Conservation (phyloP, 1,284 basidiomycete species). For the Rhodotorula sp. region DNA sequence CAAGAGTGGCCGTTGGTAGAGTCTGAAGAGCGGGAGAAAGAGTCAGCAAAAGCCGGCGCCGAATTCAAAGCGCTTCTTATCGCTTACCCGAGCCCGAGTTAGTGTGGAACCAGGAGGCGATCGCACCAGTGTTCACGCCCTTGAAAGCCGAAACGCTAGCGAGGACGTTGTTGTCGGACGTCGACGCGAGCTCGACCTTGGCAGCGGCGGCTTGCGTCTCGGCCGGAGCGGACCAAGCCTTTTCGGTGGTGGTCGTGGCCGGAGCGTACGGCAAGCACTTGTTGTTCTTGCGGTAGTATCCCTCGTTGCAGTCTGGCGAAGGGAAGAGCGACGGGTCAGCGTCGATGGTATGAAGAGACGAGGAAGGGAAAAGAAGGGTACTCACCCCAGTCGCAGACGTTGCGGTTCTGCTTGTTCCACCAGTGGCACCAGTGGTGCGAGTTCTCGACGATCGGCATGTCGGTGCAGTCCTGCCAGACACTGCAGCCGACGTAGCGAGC, state of each 20-base stretch:
- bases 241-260: neutral
- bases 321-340: neutral
- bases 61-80: no score
- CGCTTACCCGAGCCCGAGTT: constrained; percentile 1
- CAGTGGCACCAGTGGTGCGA: constrained; percentile 12
- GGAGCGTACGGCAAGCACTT: constrained; percentile 1
- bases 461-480: constrained; percentile 1
- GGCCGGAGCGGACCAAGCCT: neutral
- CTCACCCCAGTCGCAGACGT: constrained; percentile 16
- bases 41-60: neutral
- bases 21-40: no score
- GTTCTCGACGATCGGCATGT: constrained; percentile 7
- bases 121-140: constrained; percentile 21
- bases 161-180: neutral
- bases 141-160: constrained; percentile 5
- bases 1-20: constrained; percentile 28
- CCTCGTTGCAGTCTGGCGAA: constrained; percentile 5
- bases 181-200: neutral
- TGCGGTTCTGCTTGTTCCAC: constrained; percentile 2
- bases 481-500: constrained; percentile 6
- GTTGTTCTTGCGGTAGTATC: constrained; percentile 1
- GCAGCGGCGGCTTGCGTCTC: neutral
- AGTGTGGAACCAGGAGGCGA: constrained; percentile 30
- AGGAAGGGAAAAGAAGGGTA: neutral
- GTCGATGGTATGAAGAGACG: no score